These are phyloP conservation scores for Lactarius evosmus DNA, from an alignment of 768 basidiomycete species.

Conservation along the genomic window DNA sequence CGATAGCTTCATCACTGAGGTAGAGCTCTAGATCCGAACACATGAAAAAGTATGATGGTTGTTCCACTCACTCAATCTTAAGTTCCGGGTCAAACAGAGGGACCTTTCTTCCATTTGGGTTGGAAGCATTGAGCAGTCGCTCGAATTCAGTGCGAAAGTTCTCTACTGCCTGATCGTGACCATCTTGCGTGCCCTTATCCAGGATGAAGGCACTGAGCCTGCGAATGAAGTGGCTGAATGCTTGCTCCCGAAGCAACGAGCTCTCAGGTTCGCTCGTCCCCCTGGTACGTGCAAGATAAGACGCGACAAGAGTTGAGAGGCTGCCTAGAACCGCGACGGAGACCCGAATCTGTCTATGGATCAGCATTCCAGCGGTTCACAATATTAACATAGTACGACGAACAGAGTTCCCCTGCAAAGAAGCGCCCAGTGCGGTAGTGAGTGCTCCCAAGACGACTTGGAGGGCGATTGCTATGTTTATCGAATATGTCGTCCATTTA, in stretches of 20 bases:
- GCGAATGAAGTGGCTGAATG: conserved; percentile 63
- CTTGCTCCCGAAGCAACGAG: conserved; percentile 52
- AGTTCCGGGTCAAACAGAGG: neutral
- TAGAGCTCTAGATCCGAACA: neutral
- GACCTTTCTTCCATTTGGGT: neutral
- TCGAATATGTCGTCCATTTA: conserved; percentile 6
- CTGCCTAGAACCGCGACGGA: conserved; percentile 47
- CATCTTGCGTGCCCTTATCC: conserved; percentile 46
- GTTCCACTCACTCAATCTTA: neutral
- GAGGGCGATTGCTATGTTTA: conserved; percentile 31
- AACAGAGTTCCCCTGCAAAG: conserved; percentile 18
- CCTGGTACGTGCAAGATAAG: conserved; percentile 66
- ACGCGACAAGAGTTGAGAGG: conserved; percentile 59
- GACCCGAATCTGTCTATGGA: conserved; percentile 34
- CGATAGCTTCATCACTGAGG: neutral
- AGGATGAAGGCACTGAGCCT: conserved; percentile 54
- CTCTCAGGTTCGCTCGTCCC: conserved; percentile 68
- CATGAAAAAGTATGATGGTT: neutral
- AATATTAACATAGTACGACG: neutral
- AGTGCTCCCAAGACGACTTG: conserved; percentile 30
- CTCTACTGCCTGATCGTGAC: conserved; percentile 39
- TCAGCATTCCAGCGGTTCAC: neutral
- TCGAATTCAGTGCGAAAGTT: conserved; percentile 43
- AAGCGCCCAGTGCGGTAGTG: conserved; percentile 28
- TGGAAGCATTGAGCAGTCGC: conserved; percentile 35